Conservation (phyloP, 331 rosid genomes). For the Prunus yedoensis region DNA sequence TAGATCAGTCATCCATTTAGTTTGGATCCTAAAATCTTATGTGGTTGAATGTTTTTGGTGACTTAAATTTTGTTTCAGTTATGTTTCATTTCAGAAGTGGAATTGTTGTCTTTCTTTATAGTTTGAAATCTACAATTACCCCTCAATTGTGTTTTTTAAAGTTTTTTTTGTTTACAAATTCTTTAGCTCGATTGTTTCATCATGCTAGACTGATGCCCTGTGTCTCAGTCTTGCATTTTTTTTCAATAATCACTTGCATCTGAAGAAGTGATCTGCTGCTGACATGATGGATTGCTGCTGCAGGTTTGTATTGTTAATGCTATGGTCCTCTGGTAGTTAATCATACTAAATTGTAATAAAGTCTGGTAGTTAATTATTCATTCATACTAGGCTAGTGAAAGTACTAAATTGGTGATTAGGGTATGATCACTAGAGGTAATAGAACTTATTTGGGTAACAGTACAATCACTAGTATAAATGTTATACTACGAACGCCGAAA, state of each 20-base stretch:
- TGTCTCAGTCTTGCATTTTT: too few relatives aligned
- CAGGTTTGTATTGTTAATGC: background rate
- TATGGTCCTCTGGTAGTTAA: background rate
- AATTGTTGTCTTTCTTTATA: background rate
- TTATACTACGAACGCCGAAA: too few relatives aligned
- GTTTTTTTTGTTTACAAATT: too few relatives aligned
- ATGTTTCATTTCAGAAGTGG: constrained; percentile 3
- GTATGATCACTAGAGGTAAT: too few relatives aligned
- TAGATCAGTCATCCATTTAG: constrained; percentile 9
- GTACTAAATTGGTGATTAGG: background rate
- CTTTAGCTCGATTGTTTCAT: too few relatives aligned
- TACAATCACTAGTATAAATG: too few relatives aligned
- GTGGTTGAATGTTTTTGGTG: background rate
- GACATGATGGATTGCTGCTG: background rate
- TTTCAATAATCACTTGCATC: background rate
- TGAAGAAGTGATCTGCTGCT: background rate
- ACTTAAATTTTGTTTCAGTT: background rate
- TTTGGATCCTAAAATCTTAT: background rate
- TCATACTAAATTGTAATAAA: background rate
- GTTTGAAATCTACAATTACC: background rate
- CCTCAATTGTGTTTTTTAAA: too few relatives aligned
- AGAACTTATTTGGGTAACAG: too few relatives aligned
- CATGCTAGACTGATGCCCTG: too few relatives aligned
- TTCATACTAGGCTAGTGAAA: background rate
- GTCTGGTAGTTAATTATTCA: background rate